phyloP scores from a whole-genome alignment of 768 basidiomycete genomes.

The Russula abietina region DNA sequence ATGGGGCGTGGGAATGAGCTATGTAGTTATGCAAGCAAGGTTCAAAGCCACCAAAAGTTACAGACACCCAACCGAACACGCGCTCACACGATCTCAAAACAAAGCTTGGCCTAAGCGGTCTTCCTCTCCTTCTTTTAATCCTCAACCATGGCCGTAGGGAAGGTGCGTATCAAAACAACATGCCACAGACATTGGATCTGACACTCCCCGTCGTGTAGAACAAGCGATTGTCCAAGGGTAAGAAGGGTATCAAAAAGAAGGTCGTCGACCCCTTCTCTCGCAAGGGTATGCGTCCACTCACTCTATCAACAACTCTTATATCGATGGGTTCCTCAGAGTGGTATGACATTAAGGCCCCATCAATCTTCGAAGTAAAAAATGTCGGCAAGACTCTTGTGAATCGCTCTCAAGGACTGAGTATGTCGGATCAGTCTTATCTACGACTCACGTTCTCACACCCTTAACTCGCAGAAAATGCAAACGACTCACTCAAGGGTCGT shows the following conservation, averaged over 20 bases:
- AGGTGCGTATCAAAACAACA: slow-evolving; percentile 44
- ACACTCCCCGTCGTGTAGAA: slow-evolving; percentile 50
- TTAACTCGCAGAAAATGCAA: slow-evolving; percentile 77
- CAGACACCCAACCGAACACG: slow-evolving; percentile 16
- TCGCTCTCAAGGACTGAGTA: slow-evolving; percentile 96
- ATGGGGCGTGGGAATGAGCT: slow-evolving; percentile 29
- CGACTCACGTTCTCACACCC: slow-evolving; percentile 19
- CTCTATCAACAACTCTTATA: background rate
- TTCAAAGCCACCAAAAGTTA: slow-evolving; percentile 35
- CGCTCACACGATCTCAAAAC: slow-evolving; percentile 34
- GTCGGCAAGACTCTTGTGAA: slow-evolving; percentile 99
- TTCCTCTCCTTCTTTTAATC: slow-evolving; percentile 33
- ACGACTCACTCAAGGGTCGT: slow-evolving; percentile 96
- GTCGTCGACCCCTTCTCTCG: slow-evolving; percentile 99
- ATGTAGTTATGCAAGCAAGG: slow-evolving; percentile 50
- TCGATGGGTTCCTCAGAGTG: slow-evolving; percentile 57
- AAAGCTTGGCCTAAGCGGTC: slow-evolving; percentile 45
- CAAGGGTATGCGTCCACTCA: slow-evolving; percentile 63
- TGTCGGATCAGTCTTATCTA: slow-evolving; percentile 34
- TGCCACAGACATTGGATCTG: background rate
- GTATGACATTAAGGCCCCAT: slow-evolving; percentile 99
- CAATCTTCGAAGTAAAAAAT: slow-evolving; percentile 93
- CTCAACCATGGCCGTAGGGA: slow-evolving; percentile 81
- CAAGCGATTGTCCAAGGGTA: slow-evolving; percentile 96
- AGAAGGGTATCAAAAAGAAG: slow-evolving; percentile 99